These are phyloP conservation scores for Candida silvicultrix DNA, from an alignment of 805 yeast species.

Conservation along the genomic window DNA sequence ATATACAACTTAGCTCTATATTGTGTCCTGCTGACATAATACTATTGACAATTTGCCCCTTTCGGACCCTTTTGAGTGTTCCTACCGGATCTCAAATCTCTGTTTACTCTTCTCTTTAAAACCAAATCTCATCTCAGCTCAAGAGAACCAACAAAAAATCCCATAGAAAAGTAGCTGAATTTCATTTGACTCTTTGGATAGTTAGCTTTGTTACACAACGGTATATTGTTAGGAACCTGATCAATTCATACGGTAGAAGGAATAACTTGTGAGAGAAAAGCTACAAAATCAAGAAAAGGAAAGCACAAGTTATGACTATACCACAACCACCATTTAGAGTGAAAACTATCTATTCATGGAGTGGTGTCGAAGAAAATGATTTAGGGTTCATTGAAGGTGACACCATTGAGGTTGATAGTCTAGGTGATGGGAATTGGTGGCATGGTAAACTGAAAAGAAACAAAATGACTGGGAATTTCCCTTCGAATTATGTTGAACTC, in stretches of 20 bases:
- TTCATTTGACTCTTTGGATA: not conserved
- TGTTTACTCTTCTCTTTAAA: not conserved
- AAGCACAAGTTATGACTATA: conserved; percentile 7
- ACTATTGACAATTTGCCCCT: conserved; percentile 14
- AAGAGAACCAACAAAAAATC: not conserved
- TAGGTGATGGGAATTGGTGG: conserved; percentile 91
- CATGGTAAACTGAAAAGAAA: conserved; percentile 77
- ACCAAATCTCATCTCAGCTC: not conserved
- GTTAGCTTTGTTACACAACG: not conserved
- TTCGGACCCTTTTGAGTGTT: conserved; percentile 4
- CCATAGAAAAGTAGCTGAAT: not conserved
- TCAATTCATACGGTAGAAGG: not conserved
- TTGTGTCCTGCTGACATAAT: not conserved
- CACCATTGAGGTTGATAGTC: conserved; percentile 71
- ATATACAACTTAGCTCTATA: no score
- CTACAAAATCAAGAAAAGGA: not conserved
- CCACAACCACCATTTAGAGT: conserved; percentile 64
- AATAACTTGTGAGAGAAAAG: not conserved
- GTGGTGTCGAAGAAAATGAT: conserved; percentile 86
- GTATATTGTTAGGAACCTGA: not conserved
- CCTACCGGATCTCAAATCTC: not conserved
- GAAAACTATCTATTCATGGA: conserved; percentile 85
- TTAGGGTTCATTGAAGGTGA: conserved; percentile 94
- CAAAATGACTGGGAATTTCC: conserved; percentile 79
- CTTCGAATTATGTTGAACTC: conserved; percentile 74